Percentiles rank a stretch among this genome's conserved stretches.
These are phyloP conservation scores for Sporothrix phasma DNA, from an alignment of 2,329 filamentous ascomycete species.

Conservation along the genomic window DNA sequence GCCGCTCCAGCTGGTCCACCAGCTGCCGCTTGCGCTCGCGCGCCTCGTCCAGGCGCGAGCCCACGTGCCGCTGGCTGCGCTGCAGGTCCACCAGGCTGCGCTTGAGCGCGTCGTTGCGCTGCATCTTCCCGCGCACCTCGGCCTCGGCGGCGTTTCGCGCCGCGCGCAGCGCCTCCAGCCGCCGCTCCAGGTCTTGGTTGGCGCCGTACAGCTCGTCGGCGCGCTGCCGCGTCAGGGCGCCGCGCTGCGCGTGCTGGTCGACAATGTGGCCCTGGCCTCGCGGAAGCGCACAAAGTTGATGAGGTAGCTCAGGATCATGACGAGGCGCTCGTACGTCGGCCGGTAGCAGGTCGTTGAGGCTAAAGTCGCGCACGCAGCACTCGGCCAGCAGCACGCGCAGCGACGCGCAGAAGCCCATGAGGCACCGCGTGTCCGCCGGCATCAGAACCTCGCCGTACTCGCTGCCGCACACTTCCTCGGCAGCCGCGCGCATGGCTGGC, in stretches of 20 bases:
- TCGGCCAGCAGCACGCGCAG: constrained; percentile 69
- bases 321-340: constrained; percentile 79
- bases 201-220: constrained; percentile 79
- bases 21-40: constrained; percentile 71
- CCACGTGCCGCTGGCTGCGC: constrained; percentile 72
- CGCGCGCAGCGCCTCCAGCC: constrained; percentile 68
- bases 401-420: constrained; percentile 92
- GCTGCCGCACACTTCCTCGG: constrained; percentile 71
- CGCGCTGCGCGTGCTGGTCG: constrained; percentile 87
- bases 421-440: constrained; percentile 76
- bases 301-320: constrained; percentile 93
- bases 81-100: constrained; percentile 69
- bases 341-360: constrained; percentile 84
- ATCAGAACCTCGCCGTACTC: constrained; percentile 71
- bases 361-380: constrained; percentile 89
- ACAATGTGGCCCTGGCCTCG: constrained; percentile 81
- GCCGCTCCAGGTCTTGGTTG: constrained; percentile 77
- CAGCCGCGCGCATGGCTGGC: constrained; percentile 86
- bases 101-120: constrained; percentile 80
- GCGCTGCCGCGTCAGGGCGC: constrained; percentile 72
- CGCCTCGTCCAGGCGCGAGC: constrained; percentile 70
- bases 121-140: constrained; percentile 73
- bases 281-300: constrained; percentile 99
- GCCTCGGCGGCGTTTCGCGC: constrained; percentile 73
- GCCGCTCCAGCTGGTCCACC: constrained; percentile 61